Conservation (phyloP, 2,329 filamentous ascomycete species). For the Xylariaceae sp. region DNA sequence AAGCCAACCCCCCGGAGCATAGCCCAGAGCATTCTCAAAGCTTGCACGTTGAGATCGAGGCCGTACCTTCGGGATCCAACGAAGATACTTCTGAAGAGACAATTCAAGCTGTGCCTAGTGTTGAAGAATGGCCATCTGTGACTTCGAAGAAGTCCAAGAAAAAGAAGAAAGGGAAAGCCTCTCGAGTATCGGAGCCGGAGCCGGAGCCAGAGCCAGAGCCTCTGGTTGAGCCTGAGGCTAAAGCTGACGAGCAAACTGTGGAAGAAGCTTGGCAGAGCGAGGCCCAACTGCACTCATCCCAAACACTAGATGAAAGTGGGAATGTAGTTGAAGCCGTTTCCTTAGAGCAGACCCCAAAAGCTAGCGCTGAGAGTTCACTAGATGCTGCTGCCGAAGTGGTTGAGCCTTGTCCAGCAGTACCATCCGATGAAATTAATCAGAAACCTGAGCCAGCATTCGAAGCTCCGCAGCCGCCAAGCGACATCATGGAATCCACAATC, state of each 20-base stretch:
- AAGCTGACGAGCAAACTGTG: neutral
- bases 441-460: neutral
- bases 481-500: neutral
- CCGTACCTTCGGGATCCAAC: neutral
- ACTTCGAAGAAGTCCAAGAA: conserved; percentile 28
- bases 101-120: conserved; percentile 6
- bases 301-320: neutral
- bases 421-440: neutral
- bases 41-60: neutral
- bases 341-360: neutral
- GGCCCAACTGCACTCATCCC: neutral
- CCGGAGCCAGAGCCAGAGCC: neutral
- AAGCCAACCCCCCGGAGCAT: neutral
- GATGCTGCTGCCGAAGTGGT: neutral
- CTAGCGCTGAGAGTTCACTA: neutral
- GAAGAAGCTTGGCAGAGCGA: conserved; percentile 7
- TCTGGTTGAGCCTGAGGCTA: neutral
- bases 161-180: conserved; percentile 23
- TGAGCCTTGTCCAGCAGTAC: neutral
- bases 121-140: conserved; percentile 17
- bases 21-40: neutral
- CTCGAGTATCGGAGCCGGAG: neutral
- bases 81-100: conserved; percentile 10
- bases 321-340: neutral
- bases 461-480: neutral